Base-by-base conservation (phyloP, 139 green algal genomes). In the Astrephomene gubernaculifera region DNA sequence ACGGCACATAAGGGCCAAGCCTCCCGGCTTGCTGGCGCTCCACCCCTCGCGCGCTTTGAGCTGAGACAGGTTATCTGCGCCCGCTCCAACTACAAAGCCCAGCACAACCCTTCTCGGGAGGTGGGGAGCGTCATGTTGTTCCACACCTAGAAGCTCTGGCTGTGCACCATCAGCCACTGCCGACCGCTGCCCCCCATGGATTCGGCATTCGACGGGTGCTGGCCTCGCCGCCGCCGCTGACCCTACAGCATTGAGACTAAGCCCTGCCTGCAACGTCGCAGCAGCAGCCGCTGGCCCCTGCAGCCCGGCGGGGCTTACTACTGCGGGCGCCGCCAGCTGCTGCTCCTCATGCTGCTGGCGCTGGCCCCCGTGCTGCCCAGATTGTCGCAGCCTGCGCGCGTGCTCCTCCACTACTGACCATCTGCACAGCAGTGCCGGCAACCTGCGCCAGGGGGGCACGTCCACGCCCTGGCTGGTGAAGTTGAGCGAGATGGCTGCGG, bases 391-490 rank as follows among this genome's bases (percentile, higher is more conserved):
- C 36, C 65, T n/a, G 65, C n/a, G n/a, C n/a, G n/a, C n/a, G 31
- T 25, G 53, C 22, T 68, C 35, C 22, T 69, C 27, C 25, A 52
- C 52, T 7, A 82, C 41, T 0, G 60, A 27, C 76, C 76, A 83
- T 39, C 76, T 57, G 39, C n/a, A 25, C 14, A 83, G 61, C 39
- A 83, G 76, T 41, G 76, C 76, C 14, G 19, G 21, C 10, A 39
- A 73, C 38, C 76, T 57, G 60, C 76, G 76, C 76, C 76, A 83
- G 21, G 76, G 76, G 2, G 76, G 76, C 39, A 72, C 29, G 25
- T 82, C 54, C 39, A 82, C 22, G 39, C 76, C 76, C 39, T 83
- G 76, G 76, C 60, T 73, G 39, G 12, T 9, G 39, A 83, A 83
- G 60, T 83, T 83, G 19, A 63, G 39, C 6, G 39, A 25, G 10